These are phyloP conservation scores for Tephrocybe sp. DNA, from an alignment of 768 basidiomycete species.

Conservation along the genomic window DNA sequence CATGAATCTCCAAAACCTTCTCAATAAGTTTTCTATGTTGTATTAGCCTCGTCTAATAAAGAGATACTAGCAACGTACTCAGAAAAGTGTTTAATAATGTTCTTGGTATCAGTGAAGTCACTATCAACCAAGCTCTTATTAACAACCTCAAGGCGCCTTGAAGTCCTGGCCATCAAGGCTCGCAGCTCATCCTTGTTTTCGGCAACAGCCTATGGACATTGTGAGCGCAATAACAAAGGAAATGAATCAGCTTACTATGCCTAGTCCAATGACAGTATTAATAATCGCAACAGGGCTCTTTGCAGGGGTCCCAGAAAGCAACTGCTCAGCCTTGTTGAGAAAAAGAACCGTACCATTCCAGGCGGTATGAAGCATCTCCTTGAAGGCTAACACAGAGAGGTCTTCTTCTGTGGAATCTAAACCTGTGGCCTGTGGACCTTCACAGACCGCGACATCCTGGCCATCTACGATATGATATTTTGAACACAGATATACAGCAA, in stretches of 20 bases:
- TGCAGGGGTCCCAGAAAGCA: not conserved
- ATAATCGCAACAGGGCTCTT: not conserved
- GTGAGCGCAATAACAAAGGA: not conserved
- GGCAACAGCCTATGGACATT: not conserved
- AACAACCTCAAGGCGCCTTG: not conserved
- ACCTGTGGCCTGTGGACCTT: too few species aligned
- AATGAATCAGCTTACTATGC: not conserved
- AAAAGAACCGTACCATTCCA: not conserved
- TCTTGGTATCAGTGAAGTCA: not conserved
- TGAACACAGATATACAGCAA: too few species aligned
- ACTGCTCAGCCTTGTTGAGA: not conserved
- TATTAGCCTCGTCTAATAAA: not conserved
- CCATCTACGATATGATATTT: too few species aligned
- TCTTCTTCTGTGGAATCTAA: too few species aligned
- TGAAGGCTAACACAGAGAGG: too few species aligned
- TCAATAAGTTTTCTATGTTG: not conserved
- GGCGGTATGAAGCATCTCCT: not conserved
- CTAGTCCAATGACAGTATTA: not conserved
- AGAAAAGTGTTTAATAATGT: not conserved
- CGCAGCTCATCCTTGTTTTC: not conserved
- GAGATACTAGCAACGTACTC: not conserved
- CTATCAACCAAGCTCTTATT: not conserved
- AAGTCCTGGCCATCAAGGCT: not conserved
- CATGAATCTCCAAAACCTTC: not conserved
- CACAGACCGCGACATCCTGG: too few species aligned